Base-by-base conservation (phyloP, 2,329 filamentous ascomycete genomes). In the Hypoxylon sp. region DNA sequence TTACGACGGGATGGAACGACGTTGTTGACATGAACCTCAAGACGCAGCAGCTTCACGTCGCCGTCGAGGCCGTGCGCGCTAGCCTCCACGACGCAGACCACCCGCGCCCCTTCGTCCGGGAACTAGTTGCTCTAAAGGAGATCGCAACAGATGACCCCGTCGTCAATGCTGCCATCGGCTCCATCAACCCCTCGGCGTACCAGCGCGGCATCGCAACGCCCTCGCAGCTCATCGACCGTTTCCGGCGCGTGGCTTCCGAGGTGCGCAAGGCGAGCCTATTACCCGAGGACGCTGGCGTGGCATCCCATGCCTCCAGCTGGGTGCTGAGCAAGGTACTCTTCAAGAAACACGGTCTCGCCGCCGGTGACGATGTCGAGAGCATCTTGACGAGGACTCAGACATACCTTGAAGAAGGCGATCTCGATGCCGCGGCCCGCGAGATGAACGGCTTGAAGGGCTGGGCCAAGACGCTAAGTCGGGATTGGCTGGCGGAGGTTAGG, bases 1-100 rank as follows among this genome's bases (percentile, higher is more conserved):
- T 99, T 61, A 97, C 95, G 1, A 88, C 89, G 1, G 91, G 94
- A 72, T 98, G 94, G 94, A 97, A 95, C 81, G 89, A 90, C 44
- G 93, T 98, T 40, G 90, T 99, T 22, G 94, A 98, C 79, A 86
- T 89, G 67, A 98, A 96, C 82, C 88, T 98, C 70, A 92, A 93
- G 81, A 98, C 96, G 0, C 96, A 99, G 82, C 95, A 98, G 82
- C 90, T 99, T 30, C 94, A 98, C 78, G 94, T 99, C 37, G 96
- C 96, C 20, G 92, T 98, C 31, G 96, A 99, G 79, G 94, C 95
- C 42, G 94, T 98, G 57, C 92, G 93, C 73, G 90, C 93, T 64
- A 93, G 91, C 56, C 88, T 98, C 22, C 91, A 94, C 77, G 91
- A 91, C 72, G 87, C 91, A 11, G 84, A 90, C 48, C 87, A 90